phyloP scores from a whole-genome alignment of 768 basidiomycete genomes.

The Russula compacta region DNA sequence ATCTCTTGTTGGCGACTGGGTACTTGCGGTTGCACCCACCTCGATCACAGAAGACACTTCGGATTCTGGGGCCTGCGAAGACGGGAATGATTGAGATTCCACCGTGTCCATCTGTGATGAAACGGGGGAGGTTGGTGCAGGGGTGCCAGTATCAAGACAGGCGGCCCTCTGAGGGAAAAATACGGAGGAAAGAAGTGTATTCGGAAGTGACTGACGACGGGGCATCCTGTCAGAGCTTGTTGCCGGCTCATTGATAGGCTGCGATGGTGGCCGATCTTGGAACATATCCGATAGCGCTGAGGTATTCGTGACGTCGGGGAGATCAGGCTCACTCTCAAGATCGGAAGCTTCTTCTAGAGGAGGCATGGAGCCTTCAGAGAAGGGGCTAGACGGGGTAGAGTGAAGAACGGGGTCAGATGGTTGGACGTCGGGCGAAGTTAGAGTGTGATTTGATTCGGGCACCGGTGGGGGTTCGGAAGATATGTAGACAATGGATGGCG shows the following conservation, averaged over 20 bases:
- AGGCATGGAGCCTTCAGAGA: not conserved
- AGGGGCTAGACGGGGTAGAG: not conserved
- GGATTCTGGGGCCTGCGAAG: not conserved
- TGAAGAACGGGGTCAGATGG: not conserved
- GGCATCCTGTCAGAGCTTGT: not conserved
- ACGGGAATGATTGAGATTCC: not conserved
- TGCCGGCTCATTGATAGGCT: not conserved
- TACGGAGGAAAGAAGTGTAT: not conserved
- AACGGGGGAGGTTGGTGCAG: not conserved
- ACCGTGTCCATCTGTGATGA: not conserved
- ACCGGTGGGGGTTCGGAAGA: not conserved
- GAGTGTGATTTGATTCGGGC: not conserved
- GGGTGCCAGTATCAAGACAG: not conserved
- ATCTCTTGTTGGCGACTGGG: not conserved
- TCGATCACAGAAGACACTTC: not conserved
- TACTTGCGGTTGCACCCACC: not conserved
- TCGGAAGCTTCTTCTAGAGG: not conserved
- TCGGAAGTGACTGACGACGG: conserved; percentile 1
- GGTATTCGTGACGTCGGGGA: not conserved
- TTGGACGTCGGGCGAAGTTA: not conserved
- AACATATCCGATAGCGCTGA: not conserved
- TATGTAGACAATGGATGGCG: not conserved
- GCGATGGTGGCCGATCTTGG: not conserved
- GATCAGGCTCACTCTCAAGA: not conserved
- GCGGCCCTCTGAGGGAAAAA: not conserved